These are phyloP conservation scores for Fragosphaeria purpurea DNA, from an alignment of 2,329 filamentous ascomycete genomes.

Conservation along the genomic window DNA sequence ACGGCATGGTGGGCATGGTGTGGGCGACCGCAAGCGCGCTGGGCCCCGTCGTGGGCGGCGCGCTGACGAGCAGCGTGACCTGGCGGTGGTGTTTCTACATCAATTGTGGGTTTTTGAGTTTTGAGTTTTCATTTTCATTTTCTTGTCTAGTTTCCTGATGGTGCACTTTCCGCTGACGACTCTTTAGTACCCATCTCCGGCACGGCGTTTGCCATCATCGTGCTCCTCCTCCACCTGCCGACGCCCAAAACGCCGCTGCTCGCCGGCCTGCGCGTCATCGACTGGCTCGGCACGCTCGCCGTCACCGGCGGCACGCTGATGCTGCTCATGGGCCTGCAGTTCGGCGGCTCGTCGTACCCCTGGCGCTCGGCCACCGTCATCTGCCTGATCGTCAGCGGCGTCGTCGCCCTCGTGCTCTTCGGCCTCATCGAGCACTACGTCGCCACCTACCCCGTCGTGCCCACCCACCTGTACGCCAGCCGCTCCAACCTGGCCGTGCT, in stretches of 20 bases:
- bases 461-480: constrained; percentile 48
- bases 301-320: constrained; percentile 58
- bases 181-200: constrained; percentile 21
- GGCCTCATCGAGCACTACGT: constrained; percentile 53
- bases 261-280: constrained; percentile 53
- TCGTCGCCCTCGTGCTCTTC: constrained; percentile 38
- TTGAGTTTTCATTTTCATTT: too few relatives aligned
- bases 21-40: constrained; percentile 14
- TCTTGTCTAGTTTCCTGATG: neutral
- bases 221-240: constrained; percentile 57
- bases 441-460: constrained; percentile 59
- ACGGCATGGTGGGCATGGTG: constrained; percentile 15
- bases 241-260: constrained; percentile 54
- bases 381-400: constrained; percentile 52
- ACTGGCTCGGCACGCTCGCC: constrained; percentile 36
- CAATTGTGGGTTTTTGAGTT: constrained; percentile 29
- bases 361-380: constrained; percentile 54
- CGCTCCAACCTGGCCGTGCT: constrained; percentile 48
- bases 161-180: neutral
- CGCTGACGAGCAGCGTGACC: constrained; percentile 12
- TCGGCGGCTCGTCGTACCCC: constrained; percentile 46
- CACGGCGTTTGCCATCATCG: constrained; percentile 34
- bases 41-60: constrained; percentile 14
- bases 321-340: constrained; percentile 60
- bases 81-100: constrained; percentile 65